Base-by-base conservation (phyloP, 2,329 filamentous ascomycete species). In the Metarhizium album region DNA sequence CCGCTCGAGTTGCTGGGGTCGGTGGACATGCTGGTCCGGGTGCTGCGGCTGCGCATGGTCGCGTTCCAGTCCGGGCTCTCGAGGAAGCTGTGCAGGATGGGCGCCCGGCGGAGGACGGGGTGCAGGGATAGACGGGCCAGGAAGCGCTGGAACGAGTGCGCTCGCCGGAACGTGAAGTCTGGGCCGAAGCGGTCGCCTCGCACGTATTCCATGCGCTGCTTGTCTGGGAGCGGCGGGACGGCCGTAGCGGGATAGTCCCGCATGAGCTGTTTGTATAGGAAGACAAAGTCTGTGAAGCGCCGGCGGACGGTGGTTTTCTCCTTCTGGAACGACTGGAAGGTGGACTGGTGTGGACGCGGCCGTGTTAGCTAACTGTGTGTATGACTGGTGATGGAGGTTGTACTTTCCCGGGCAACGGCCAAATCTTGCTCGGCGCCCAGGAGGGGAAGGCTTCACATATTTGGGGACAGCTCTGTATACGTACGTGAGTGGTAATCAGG, bases 141-240 rank as follows among this genome's bases (percentile, higher is more conserved):
- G 66, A 98, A 98, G 48, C 93, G 86, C 68, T 94, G 85, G 48
- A 98, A 77, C 3, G 90, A 96, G 73, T 90, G 86, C 47, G 89
- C 90, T 58, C 93, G 83, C 33, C 93, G 84, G 45, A 82, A 76
- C 33, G 90, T 98, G 66, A 98, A 98, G 70, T 97, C 93, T 47
- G 84, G 71, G 8, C 90, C 90, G 68, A 98, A 98, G 55, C 93
- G 86, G 72, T 97, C 91, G 59, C 93, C 93, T 35, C 90, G 87
- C 48, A 97, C 93, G 64, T 97, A 97, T 64, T 95, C 90, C 87
- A 98, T 95, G 70, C 94, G 94, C 75, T 97, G 91, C 76, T 97
- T 98, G 71, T 97, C 93, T 49, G 93, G 93, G 49, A 98, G 76
- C 45, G 93, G 93, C 29, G 93, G 93, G 3, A 98, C 88, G 46